Evolutionary conservation across 2,329 filamentous ascomycete genomes (phyloP).

Genomic region (Colletotrichum australisinense): DNA sequence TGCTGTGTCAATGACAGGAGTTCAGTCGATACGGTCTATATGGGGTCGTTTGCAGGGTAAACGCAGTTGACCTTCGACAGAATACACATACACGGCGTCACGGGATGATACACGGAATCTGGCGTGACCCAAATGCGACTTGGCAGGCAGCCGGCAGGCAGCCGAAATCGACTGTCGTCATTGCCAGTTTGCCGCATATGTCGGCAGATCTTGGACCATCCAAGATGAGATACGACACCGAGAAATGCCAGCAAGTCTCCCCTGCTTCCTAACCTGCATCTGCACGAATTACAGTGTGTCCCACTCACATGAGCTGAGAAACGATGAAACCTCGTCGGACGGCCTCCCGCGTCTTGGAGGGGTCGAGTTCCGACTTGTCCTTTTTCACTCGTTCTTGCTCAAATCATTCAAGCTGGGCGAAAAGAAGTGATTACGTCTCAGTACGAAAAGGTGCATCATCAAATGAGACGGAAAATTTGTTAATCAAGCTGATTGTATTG

Average conservation of each 20-base stretch:
- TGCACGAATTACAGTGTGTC: neutral
- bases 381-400: no score
- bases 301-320: neutral
- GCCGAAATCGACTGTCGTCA: neutral
- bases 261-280: neutral
- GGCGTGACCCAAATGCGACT: neutral
- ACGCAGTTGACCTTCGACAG: no score
- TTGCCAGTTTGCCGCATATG: neutral
- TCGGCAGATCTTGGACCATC: neutral
- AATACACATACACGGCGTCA: no score
- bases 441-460: no score
- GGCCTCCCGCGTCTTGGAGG: neutral
- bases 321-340: neutral
- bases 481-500: no score
- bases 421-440: rapidly evolving
- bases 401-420: no score
- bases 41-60: no score
- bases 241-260: neutral
- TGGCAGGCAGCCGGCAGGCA: neutral
- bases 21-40: no score
- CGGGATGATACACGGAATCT: neutral
- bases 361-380: neutral
- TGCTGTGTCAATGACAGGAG: no score
- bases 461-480: no score
- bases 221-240: neutral